Base-by-base conservation (phyloP, 169 alveolate species). In the Amoebophrya sp. region DNA sequence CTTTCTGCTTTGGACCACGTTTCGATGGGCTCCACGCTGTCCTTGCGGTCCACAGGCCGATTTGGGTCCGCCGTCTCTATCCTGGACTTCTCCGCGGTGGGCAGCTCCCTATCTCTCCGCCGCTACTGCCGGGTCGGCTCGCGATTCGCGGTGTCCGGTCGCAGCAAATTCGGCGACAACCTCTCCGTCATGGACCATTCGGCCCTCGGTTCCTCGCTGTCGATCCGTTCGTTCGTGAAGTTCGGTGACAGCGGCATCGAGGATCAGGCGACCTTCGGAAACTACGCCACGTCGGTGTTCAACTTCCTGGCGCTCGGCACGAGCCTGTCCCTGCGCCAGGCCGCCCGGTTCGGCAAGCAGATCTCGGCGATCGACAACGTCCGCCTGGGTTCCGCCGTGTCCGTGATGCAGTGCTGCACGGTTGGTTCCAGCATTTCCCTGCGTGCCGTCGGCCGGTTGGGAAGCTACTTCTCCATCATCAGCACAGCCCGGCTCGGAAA, bases 301-400 rank as follows among this genome's bases (percentile, higher is more conserved):
- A 40, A 40, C 41, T 88, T 88, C 90, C 2, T 40, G n/a, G 53
- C 40, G 40, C 47, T 88, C 54, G 90, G 90, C 90, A 88, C 53
- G 14, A 40, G 53, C 32, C 47, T 88, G 40, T 88, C 90, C 54
- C 32, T 88, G 47, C 35, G 90, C 7, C 32, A 33, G 23, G 1
- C 40, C 23, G 47, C 90, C 0, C 35, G 90, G n/a, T 10, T 88
- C 53, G 90, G 90, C 40, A 88, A 40, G 32, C 32, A 33, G 40
- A 88, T 88, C 23, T 88, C 90, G 40, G 90, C 47, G 3, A 0
- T 39, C 12, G 7, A 7, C n/a, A 40, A 29, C 35, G 90, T 40
- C 14, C 90, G 90, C 41, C n/a, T 88, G n/a, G 90, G 90, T 2
- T 0, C 29, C 40, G 14, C 23, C 47, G 7, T 88, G 33, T 35